A percentile compares a stretch with the other conserved stretches of the same genome.
phyloP scores from a whole-genome alignment of 2,329 filamentous ascomycete genomes.

The Ilyonectria robusta region DNA sequence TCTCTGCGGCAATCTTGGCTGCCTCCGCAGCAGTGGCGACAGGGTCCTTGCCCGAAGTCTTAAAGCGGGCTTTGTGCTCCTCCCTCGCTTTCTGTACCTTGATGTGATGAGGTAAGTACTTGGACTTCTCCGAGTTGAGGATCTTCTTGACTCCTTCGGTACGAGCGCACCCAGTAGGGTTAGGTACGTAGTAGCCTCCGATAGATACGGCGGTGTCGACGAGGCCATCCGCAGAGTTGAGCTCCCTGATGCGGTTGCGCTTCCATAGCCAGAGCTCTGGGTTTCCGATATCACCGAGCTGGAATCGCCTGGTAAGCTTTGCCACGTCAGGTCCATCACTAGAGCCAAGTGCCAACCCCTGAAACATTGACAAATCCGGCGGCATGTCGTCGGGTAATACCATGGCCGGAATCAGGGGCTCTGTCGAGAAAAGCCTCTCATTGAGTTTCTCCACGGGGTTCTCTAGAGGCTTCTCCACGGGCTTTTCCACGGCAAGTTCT shows the following conservation, averaged over 20 bases:
- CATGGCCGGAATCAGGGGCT: constrained; percentile 61
- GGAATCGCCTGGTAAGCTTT: constrained; percentile 65
- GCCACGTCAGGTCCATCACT: constrained; percentile 65
- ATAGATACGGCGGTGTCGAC: constrained; percentile 60
- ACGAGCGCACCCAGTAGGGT: constrained; percentile 85
- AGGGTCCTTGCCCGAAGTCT: constrained; percentile 76
- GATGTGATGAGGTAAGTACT: constrained; percentile 97
- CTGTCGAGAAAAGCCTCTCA: constrained; percentile 65
- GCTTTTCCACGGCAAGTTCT: constrained; percentile 50
- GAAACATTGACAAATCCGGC: constrained; percentile 62
- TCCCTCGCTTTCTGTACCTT: constrained; percentile 93
- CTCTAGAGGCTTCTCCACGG: constrained; percentile 24
- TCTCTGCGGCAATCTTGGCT: constrained; percentile 82
- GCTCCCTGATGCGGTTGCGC: constrained; percentile 68
- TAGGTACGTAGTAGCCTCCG: constrained; percentile 85
- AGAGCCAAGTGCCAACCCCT: constrained; percentile 58
- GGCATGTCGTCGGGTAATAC: constrained; percentile 60
- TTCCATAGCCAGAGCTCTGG: constrained; percentile 71
- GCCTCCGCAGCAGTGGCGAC: constrained; percentile 77
- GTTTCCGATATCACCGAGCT: constrained; percentile 60
- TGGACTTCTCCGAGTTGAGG: constrained; percentile 96
- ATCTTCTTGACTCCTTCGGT: constrained; percentile 97
- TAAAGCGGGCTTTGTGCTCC: constrained; percentile 84
- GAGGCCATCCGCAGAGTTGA: constrained; percentile 60
- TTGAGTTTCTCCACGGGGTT: constrained; percentile 58